Evolutionary conservation across 2,329 filamentous ascomycete species (phyloP).

Genomic region (Cryphonectria nitschkei): DNA sequence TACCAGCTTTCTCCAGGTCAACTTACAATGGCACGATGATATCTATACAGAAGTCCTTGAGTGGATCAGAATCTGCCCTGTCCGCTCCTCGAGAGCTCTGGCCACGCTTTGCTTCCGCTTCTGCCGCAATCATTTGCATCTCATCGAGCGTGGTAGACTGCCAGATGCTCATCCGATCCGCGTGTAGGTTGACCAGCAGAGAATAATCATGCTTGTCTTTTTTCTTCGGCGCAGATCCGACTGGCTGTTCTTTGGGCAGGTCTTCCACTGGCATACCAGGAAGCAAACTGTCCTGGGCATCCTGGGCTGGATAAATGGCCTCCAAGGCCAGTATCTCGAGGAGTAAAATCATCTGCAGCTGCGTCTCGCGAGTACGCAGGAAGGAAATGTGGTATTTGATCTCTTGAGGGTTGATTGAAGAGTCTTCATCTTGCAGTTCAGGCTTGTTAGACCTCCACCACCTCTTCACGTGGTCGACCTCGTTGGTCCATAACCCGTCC

Average conservation of each 20-base stretch:
- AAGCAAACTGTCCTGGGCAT: constrained; percentile 50
- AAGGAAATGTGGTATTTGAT: constrained; percentile 66
- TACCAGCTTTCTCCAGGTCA: no score
- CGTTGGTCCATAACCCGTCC: constrained; percentile 68
- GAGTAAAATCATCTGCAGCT: constrained; percentile 79
- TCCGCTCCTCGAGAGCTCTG: constrained; percentile 44
- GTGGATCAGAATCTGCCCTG: constrained; percentile 59
- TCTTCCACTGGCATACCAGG: constrained; percentile 47
- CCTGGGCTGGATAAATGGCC: constrained; percentile 48
- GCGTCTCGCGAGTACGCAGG: constrained; percentile 74
- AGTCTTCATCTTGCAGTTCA: constrained; percentile 50
- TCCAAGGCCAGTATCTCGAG: constrained; percentile 77
- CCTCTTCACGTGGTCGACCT: constrained; percentile 65
- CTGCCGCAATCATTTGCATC: constrained; percentile 49
- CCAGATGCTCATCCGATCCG: constrained; percentile 83
- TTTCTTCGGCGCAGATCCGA: constrained; percentile 53
- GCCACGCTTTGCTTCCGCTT: constrained; percentile 47
- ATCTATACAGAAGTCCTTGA: constrained; percentile 78
- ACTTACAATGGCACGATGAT: constrained; percentile 79
- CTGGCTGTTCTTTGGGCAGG: constrained; percentile 37
- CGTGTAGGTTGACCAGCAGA: constrained; percentile 70
- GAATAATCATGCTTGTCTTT: constrained; percentile 65
- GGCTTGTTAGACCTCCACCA: constrained; percentile 72
- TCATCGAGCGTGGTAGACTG: constrained; percentile 72
- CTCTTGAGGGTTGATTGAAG: constrained; percentile 52